phyloP scores from a whole-genome alignment of 352 stramenopile species.

The Pythium vanterpoolii region DNA sequence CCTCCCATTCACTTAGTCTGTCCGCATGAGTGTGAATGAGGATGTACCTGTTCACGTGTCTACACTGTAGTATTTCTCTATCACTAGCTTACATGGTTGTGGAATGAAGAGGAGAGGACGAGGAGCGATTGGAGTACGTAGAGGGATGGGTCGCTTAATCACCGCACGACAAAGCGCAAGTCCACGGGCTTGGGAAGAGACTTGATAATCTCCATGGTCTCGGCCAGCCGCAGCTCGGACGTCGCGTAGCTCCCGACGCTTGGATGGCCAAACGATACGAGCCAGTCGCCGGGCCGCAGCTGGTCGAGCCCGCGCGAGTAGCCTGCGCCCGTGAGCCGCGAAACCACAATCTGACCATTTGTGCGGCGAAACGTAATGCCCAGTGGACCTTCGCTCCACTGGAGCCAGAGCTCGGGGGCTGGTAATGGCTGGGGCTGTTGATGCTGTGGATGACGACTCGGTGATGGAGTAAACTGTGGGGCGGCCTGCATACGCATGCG shows the following conservation, averaged over 20 bases:
- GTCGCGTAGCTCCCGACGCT: slow-evolving; percentile 37
- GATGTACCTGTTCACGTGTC: background rate
- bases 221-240: slow-evolving; percentile 47
- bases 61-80: background rate
- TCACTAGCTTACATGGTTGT: background rate
- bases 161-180: slow-evolving; percentile 81
- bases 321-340: slow-evolving; percentile 63
- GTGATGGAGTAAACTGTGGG: background rate
- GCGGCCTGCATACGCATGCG: background rate
- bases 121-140: too few relatives aligned
- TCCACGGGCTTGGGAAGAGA: slow-evolving; percentile 66
- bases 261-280: slow-evolving; percentile 70
- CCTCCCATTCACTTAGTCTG: too few relatives aligned
- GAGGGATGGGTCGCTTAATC: background rate
- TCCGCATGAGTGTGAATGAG: too few relatives aligned
- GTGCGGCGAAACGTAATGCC: slow-evolving; percentile 82
- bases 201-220: slow-evolving; percentile 85
- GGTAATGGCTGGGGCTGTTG: slow-evolving; percentile 7
- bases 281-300: slow-evolving; percentile 65
- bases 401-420: slow-evolving; percentile 62
- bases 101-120: background rate
- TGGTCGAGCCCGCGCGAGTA: slow-evolving; percentile 65
- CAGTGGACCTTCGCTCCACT: slow-evolving; percentile 66
- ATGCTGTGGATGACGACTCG: background rate
- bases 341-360: slow-evolving; percentile 75